Evolutionary conservation across 305 asterid species (phyloP).

Genomic region (Rubia tinctorum): DNA sequence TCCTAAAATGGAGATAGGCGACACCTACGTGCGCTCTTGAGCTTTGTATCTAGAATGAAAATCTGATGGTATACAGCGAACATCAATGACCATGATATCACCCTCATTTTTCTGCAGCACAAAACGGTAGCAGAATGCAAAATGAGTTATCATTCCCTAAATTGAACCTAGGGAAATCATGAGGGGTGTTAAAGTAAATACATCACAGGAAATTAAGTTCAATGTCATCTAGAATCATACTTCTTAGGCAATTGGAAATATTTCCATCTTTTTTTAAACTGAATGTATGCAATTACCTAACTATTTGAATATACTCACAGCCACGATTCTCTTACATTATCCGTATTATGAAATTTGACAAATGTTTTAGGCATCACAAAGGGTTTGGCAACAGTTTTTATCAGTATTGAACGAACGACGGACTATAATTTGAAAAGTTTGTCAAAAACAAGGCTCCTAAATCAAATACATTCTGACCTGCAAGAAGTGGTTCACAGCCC

Average conservation of each 20-base stretch:
- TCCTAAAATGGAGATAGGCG: conserved; percentile 24
- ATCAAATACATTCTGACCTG: conserved; percentile 45
- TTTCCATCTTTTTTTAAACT: background rate
- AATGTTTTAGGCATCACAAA: no score
- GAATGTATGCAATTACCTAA: background rate
- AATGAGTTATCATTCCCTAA: background rate
- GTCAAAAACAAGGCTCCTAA: background rate
- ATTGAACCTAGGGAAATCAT: background rate
- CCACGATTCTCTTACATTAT: background rate
- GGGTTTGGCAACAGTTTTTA: background rate
- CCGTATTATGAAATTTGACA: background rate
- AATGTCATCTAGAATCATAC: background rate
- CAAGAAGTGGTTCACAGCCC: conserved; percentile 83
- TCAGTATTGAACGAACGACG: background rate
- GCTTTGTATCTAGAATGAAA: conserved; percentile 91
- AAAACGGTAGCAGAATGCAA: background rate
- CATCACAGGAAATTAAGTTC: background rate
- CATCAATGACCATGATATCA: conserved; percentile 41
- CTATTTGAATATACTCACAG: background rate
- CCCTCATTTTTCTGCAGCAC: conserved; percentile 4
- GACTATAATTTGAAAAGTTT: background rate
- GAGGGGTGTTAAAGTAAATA: background rate
- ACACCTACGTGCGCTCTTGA: conserved; percentile 95
- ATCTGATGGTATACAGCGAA: conserved; percentile 69
- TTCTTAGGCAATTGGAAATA: background rate